Base-by-base conservation (phyloP, 208 protist species). In the Leishmania amazonensis region DNA sequence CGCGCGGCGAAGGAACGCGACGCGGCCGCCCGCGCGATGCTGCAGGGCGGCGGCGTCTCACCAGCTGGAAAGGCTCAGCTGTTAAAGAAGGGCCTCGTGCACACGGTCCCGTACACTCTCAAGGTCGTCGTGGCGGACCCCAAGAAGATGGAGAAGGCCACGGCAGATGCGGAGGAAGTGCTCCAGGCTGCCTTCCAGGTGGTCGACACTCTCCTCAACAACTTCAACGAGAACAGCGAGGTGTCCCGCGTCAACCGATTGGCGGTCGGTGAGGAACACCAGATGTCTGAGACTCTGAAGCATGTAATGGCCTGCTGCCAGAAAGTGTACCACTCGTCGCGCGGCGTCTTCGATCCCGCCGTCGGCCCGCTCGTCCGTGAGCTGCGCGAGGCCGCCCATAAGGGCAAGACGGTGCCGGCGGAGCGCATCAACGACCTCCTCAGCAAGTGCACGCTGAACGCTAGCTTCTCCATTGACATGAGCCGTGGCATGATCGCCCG, bases 101-200 rank as follows among this genome's bases (percentile, higher is more conserved):
- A 91, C 86, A 95, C 93, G 4, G 90, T 96, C 28, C 93, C 93
- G 42, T 96, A 94, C 80, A 88, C 89, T 2, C 89, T 96, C 35
- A 85, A 78, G 73, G 75, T 93, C 40, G 90, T 92, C 45, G 76
- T 89, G n/a, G 70, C 85, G 7, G 82, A 80, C 57, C 76, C 78
- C 21, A 76, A 85, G 4, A 76, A 78, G 28, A 78, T 82, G n/a
- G 75, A 80, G 28, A 83, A 83, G 65, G 81, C 81, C 40, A 73
- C 73, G 28, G 62, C 73, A n/a, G 75, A 79, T 35, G 80, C 80
- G 31, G 79, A 85, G 45, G 76, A 76, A 17, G 80, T 94, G 9
- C 83, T 93, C 17, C 65, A 83, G 40, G 83, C 88, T 17, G 81
- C 78, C 77, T 96, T 94, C 75, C 80, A 88, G 64, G 85, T 93